Conservation (phyloP, 2,329 filamentous ascomycete species). For the Rhynchosporium agropyri region DNA sequence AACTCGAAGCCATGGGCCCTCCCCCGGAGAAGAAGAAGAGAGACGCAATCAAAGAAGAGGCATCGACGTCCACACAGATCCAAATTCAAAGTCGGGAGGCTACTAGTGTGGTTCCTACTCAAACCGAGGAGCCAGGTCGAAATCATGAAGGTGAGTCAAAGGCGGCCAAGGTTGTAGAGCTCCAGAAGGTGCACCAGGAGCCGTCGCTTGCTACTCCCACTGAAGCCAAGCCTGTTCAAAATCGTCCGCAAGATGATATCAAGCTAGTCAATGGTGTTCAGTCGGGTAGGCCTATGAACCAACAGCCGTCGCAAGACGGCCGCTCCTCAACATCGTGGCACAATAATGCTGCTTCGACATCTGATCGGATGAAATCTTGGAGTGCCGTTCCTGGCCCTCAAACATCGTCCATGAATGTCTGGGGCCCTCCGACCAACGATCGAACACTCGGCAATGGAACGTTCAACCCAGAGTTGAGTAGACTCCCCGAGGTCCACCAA, state of each 20-base stretch:
- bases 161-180: constrained; percentile 19
- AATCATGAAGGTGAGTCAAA: constrained; percentile 26
- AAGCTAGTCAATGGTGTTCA: constrained; percentile 34
- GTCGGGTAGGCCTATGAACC: constrained; percentile 29
- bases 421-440: constrained; percentile 71
- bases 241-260: constrained; percentile 22
- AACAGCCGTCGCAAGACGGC: constrained; percentile 31
- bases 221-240: constrained; percentile 25
- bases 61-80: constrained; percentile 43
- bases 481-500: constrained; percentile 42
- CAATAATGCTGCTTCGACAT: constrained; percentile 37
- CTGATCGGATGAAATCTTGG: constrained; percentile 57
- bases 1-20: constrained; percentile 70
- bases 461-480: constrained; percentile 64
- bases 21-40: constrained; percentile 64
- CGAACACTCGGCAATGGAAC: constrained; percentile 77
- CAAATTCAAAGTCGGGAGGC: constrained; percentile 39
- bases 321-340: constrained; percentile 40
- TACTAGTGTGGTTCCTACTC: constrained; percentile 14
- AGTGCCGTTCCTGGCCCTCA: constrained; percentile 45
- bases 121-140: constrained; percentile 20
- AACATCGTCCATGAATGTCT: constrained; percentile 62
- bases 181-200: constrained; percentile 25
- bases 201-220: constrained; percentile 1
- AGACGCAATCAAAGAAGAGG: constrained; percentile 51